phyloP scores from a whole-genome alignment of 2,329 filamentous ascomycete species.

The Aspergillus niger region DNA sequence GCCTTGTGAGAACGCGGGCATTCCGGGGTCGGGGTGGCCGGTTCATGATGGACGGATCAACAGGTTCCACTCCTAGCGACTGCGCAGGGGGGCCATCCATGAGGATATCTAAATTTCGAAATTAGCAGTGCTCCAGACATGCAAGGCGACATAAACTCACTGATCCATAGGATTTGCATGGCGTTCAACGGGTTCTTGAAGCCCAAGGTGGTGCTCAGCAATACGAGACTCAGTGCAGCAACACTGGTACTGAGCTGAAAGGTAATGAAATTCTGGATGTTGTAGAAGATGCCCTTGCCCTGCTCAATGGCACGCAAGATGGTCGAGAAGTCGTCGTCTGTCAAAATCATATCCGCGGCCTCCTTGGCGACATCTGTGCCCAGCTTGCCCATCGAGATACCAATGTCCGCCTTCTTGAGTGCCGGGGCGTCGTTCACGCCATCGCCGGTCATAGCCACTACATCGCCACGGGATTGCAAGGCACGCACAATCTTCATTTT shows the following conservation, averaged over 20 bases:
- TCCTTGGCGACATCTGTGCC: conserved; percentile 98
- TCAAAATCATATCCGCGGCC: conserved; percentile 83
- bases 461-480: conserved; percentile 87
- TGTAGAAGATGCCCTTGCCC: conserved; percentile 99
- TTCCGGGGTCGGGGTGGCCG: conserved; percentile 83
- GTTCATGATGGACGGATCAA: conserved; percentile 92
- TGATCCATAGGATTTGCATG: conserved; percentile 99
- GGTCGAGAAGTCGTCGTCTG: conserved; percentile 85
- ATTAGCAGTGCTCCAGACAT: conserved; percentile 28
- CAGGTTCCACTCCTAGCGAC: conserved; percentile 91
- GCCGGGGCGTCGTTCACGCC: conserved; percentile 97
- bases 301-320: conserved; percentile 96
- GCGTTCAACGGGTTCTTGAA: conserved; percentile 96
- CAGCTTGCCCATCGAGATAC: conserved; percentile 92
- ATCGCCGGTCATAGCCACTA: conserved; percentile 98
- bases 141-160: conserved; percentile 59
- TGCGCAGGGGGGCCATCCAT: conserved; percentile 99
- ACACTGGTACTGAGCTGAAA: conserved; percentile 98
- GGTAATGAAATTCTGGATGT: conserved; percentile 98
- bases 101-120: conserved; percentile 73
- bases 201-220: conserved; percentile 88
- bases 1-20: conserved; percentile 85
- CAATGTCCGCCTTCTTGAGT: conserved; percentile 95
- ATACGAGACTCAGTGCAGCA: conserved; percentile 84
- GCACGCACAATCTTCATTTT: conserved; percentile 96